Conservation (phyloP, 257 asterid genomes). For the Solanum neorickii region DNA sequence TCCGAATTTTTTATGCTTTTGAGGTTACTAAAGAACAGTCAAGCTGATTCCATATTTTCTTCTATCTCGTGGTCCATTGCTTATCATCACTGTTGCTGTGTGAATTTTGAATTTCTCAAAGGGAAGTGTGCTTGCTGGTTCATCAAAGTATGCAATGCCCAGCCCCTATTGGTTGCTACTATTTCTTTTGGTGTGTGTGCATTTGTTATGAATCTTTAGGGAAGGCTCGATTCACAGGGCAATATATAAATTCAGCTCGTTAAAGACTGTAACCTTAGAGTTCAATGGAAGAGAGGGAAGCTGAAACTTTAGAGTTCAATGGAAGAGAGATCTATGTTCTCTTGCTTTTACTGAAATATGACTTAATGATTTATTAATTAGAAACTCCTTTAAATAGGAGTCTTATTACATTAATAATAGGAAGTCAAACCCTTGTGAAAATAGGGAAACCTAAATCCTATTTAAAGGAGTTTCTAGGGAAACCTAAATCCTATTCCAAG, state of each 20-base stretch:
- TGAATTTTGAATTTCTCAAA: background rate
- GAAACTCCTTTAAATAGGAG: background rate
- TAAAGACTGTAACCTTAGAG: background rate
- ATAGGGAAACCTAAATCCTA: background rate
- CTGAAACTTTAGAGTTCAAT: background rate
- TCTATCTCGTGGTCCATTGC: background rate
- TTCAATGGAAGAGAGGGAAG: background rate
- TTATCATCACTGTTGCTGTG: background rate
- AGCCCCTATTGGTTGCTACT: background rate
- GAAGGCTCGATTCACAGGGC: background rate
- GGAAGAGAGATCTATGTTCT: background rate
- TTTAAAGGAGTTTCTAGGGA: too few species aligned
- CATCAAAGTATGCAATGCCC: background rate
- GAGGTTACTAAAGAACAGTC: background rate
- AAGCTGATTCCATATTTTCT: background rate
- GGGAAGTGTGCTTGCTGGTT: background rate
- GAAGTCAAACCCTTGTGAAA: background rate
- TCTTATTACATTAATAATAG: background rate
- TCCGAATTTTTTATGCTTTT: background rate
- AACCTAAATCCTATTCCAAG: background rate
- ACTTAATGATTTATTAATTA: background rate
- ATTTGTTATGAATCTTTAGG: background rate
- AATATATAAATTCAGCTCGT: background rate
- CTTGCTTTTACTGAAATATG: background rate
- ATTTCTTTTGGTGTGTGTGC: background rate